Base-by-base conservation (phyloP, 192 early-diverging fungal species). In the Cladochytrium replicatum region DNA sequence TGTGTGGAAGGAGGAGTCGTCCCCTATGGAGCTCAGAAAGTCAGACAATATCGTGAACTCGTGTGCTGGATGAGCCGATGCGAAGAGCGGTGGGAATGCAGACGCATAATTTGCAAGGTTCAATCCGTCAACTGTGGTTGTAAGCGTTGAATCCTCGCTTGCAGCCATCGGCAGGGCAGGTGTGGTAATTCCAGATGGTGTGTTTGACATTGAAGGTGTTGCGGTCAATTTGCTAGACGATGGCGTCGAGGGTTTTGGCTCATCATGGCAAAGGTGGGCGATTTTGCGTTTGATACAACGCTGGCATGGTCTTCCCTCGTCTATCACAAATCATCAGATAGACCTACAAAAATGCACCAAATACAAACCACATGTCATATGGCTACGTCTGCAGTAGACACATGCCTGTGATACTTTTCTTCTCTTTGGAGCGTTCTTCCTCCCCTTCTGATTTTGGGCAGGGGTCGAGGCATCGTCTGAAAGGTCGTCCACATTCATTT, bases 241-340 rank as follows among this genome's bases (percentile, higher is more conserved):
- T 51, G 29, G 46, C 48, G 8, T 60, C 47, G 34, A 52, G 61
- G 50, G 37, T 37, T 47, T 31, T 39, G 11, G 55, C 50, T 46
- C 89, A 60, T 97, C 88, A 38, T 83, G 87, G 67, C 93, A 97
- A 26, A 92, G 58, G 50, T 92, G 86, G 17, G 83, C 83, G 63
- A 97, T 94, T 56, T 85, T 87, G 32, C 93, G 82, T 60, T 92
- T 91, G 46, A 97, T 88, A 54, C 93, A 97, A 41, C 93, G 82
- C 59, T 89, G 86, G 62, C 93, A 96, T 30, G 93, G 93, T 17
- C 93, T 81, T 42, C 87, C 83, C 71, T 70, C 71, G 43, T 74
- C 72, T 60, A 41, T n/a, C n/a, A n/a, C n/a, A n/a, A n/a, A n/a
- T n/a, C n/a, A n/a, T n/a, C n/a, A n/a, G n/a, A n/a, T n/a, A n/a